Conservation (phyloP, 768 basidiomycete species). For the Tylopilus subfusipes region DNA sequence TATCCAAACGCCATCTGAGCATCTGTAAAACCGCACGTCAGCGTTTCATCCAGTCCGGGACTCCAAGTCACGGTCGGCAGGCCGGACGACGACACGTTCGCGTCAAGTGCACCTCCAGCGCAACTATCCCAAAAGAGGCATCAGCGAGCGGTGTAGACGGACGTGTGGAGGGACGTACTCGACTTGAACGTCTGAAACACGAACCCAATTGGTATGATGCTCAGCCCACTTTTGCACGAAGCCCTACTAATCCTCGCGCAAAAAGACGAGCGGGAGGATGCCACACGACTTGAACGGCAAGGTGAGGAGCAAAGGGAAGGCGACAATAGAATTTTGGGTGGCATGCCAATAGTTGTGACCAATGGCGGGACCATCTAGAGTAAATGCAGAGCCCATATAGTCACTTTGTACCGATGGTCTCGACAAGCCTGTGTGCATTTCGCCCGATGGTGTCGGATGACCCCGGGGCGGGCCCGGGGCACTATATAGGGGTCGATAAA, state of each 20-base stretch:
- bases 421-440: too few relatives aligned
- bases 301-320: too few relatives aligned
- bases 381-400: too few relatives aligned
- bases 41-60: neutral
- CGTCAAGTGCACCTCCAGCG: neutral
- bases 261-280: constrained; percentile 34
- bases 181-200: constrained; percentile 6
- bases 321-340: too few relatives aligned
- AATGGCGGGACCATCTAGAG: too few relatives aligned
- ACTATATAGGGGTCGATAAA: too few relatives aligned
- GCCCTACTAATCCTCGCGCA: constrained; percentile 23
- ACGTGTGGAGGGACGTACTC: neutral
- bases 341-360: too few relatives aligned
- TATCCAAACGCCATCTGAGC: constrained; percentile 21
- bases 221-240: constrained; percentile 21
- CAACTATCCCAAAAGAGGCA: neutral
- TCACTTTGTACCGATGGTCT: too few relatives aligned
- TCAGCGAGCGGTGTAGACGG: neutral
- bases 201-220: constrained; percentile 6
- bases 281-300: too few relatives aligned
- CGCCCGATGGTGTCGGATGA: too few relatives aligned
- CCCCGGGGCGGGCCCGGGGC: too few relatives aligned
- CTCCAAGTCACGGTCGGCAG: neutral
- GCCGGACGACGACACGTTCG: neutral
- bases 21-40: constrained; percentile 6